A percentile compares a stretch with the other conserved stretches of the same genome.
Conservation (phyloP, 208 protist genomes). For the Blastocrithidia nonstop region DNA sequence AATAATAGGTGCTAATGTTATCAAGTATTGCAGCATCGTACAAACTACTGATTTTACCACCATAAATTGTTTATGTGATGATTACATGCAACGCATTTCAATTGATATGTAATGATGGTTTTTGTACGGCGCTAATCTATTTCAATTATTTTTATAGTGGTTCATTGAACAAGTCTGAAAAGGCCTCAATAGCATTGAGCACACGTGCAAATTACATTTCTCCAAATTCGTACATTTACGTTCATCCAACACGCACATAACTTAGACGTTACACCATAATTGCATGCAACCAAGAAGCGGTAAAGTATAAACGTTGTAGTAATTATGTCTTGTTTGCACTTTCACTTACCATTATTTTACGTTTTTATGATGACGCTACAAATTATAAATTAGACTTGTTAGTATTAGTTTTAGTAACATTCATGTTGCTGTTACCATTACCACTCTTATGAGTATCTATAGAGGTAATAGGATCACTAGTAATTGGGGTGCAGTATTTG, state of each 20-base stretch:
- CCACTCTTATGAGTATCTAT: neutral
- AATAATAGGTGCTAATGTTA: too few relatives aligned
- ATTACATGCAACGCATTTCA: conserved; percentile 92
- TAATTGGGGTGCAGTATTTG: conserved; percentile 1
- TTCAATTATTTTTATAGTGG: conserved; percentile 1
- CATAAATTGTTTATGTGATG: conserved; percentile 90
- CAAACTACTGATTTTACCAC: conserved; percentile 93
- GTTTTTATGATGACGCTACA: conserved; percentile 1
- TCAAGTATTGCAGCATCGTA: too few relatives aligned
- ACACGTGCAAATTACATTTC: conserved; percentile 92
- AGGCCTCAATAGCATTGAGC: conserved; percentile 85
- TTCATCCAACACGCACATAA: conserved; percentile 97
- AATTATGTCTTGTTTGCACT: conserved; percentile 3
- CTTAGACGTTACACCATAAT: conserved; percentile 92
- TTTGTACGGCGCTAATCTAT: conserved; percentile 7
- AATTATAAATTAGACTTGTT: neutral
- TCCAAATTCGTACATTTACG: conserved; percentile 96
- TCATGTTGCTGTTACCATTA: conserved; percentile 1
- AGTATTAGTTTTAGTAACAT: neutral
- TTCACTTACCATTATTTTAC: neutral
- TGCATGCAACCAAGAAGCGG: conserved; percentile 94
- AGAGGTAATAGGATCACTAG: too few relatives aligned
- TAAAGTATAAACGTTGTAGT: conserved; percentile 91
- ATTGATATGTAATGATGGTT: conserved; percentile 57
- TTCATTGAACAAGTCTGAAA: conserved; percentile 34